A percentile compares a stretch with the other conserved stretches of the same genome.
phyloP scores from a whole-genome alignment of 352 stramenopile species.

The Phytophthora fragariae region DNA sequence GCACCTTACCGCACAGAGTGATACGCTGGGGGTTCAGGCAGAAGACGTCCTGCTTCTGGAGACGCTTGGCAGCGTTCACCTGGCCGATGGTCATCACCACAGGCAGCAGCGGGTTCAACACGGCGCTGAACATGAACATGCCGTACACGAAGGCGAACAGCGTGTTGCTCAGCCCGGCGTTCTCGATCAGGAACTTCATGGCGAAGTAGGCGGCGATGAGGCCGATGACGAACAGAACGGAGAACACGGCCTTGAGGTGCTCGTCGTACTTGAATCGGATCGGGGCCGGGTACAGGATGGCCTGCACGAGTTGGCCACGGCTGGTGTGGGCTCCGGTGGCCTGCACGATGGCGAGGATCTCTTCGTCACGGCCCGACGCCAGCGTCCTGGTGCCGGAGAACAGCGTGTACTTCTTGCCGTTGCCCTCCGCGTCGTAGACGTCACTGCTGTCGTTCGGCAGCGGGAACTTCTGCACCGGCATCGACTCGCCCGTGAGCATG shows the following conservation, averaged over 20 bases:
- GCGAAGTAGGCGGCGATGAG: constrained; percentile 74
- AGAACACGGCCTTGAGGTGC: constrained; percentile 86
- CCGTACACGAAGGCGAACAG: constrained; percentile 75
- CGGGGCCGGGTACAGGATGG: constrained; percentile 86
- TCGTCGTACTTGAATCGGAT: constrained; percentile 94
- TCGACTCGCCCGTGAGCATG: constrained; percentile 83
- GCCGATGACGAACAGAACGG: constrained; percentile 83
- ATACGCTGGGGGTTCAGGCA: constrained; percentile 88
- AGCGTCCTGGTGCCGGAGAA: constrained; percentile 87
- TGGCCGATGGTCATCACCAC: constrained; percentile 92
- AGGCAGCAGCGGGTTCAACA: constrained; percentile 87
- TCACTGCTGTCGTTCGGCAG: constrained; percentile 56
- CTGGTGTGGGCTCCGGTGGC: constrained; percentile 86
- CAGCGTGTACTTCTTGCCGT: constrained; percentile 88
- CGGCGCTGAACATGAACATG: constrained; percentile 82
- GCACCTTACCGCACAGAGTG: constrained; percentile 91
- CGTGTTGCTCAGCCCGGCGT: constrained; percentile 76
- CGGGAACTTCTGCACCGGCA: constrained; percentile 89
- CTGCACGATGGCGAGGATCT: constrained; percentile 82
- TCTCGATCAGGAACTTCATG: constrained; percentile 78
- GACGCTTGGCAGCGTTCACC: constrained; percentile 83
- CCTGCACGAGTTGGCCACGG: constrained; percentile 85
- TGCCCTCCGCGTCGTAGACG: constrained; percentile 61
- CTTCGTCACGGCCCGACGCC: constrained; percentile 64
- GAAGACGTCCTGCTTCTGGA: constrained; percentile 78